phyloP scores from a whole-genome alignment of 2,329 filamentous ascomycete genomes.

The Paraconiothyrium sp. region DNA sequence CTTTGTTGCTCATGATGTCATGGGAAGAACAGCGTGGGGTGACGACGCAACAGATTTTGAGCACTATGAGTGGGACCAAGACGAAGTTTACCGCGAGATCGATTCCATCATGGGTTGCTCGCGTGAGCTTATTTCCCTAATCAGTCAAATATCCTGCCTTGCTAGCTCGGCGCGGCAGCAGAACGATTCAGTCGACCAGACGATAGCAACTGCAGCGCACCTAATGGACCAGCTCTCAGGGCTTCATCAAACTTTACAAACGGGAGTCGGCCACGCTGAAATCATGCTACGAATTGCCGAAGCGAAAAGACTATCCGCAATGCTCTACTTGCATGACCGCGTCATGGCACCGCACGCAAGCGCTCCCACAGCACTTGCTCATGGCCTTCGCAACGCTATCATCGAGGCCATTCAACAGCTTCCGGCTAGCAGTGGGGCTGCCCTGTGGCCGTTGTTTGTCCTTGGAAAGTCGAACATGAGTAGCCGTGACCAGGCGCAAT shows the following conservation, averaged over 20 bases:
- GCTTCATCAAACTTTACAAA: conserved; percentile 1
- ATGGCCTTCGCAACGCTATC: conserved; percentile 18
- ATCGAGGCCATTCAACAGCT: conserved; percentile 6
- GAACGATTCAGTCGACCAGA: neutral
- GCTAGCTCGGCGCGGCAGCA: neutral
- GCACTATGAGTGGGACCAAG: conserved; percentile 30
- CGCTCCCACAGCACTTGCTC: conserved; percentile 22
- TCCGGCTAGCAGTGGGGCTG: conserved; percentile 10
- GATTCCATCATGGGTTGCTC: conserved; percentile 46
- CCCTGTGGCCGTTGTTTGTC: conserved; percentile 18
- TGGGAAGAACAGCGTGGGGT: conserved; percentile 32
- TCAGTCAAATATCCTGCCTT: conserved; percentile 32
- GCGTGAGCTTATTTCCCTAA: conserved; percentile 28
- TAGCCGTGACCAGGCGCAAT: conserved; percentile 37
- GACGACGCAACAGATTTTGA: conserved; percentile 18
- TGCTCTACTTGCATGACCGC: conserved; percentile 41
- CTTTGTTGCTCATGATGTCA: conserved; percentile 47
- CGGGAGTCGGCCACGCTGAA: neutral
- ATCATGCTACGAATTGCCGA: conserved; percentile 35
- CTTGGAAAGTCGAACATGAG: conserved; percentile 35
- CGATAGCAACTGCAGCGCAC: neutral
- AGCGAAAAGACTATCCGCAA: conserved; percentile 38
- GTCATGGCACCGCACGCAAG: conserved; percentile 7
- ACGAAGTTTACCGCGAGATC: conserved; percentile 35
- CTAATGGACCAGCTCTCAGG: neutral